Conservation (phyloP, 495 filamentous ascomycete genomes). For the Staphylotrichum longicolle region DNA sequence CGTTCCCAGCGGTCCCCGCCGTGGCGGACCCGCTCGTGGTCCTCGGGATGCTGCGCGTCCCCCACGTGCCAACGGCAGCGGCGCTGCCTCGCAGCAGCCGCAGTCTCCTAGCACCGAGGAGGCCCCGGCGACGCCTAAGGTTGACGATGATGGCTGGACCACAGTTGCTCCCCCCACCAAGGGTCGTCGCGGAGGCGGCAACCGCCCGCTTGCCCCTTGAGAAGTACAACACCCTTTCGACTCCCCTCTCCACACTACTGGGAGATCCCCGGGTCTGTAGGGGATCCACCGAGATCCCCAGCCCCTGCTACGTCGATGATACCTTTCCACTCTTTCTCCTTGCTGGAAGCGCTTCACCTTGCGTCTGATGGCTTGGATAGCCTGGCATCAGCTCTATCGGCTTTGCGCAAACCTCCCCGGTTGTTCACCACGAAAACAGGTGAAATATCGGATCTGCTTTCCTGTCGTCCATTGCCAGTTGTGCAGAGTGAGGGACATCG, state of each 20-base stretch:
- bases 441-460: neutral
- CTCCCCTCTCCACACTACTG: neutral
- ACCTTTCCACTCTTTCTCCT: neutral
- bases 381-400: conserved; percentile 18
- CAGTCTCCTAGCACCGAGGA: conserved; percentile 34
- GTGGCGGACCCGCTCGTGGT: conserved; percentile 45
- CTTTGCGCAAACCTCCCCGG: conserved; percentile 5
- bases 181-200: conserved; percentile 40
- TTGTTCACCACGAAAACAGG: neutral
- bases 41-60: conserved; percentile 43
- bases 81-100: conserved; percentile 32
- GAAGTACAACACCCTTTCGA: conserved; percentile 19
- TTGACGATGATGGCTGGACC: conserved; percentile 75
- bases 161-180: conserved; percentile 68
- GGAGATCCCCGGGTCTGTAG: conserved; percentile 2
- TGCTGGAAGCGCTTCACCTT: neutral
- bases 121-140: conserved; percentile 32
- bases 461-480: conserved; percentile 4
- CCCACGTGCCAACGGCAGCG: conserved; percentile 46
- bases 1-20: conserved; percentile 35
- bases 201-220: conserved; percentile 31
- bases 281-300: neutral
- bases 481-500: conserved; percentile 8
- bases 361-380: conserved; percentile 26
- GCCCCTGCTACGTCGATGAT: neutral